A percentile compares a stretch with the other conserved stretches of the same genome.
These are phyloP conservation scores for Aspergillus tamarii DNA, from an alignment of 2,329 filamentous ascomycete species.

Conservation along the genomic window DNA sequence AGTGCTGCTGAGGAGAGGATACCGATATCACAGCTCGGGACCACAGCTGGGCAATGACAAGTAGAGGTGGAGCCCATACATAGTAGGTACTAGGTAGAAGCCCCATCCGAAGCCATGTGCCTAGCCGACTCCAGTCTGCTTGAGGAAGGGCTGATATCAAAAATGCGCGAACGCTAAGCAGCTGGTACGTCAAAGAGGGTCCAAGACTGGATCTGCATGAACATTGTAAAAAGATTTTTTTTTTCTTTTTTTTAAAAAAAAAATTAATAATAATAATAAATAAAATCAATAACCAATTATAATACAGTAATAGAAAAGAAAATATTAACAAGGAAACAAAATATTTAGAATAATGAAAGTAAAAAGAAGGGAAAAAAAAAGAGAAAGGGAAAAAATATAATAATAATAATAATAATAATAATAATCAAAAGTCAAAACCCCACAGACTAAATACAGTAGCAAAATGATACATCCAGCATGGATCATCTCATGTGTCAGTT, in stretches of 20 bases:
- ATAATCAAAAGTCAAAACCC: neutral
- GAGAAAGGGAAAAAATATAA: neutral
- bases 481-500: slow-evolving; percentile 13
- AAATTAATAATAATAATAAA: neutral
- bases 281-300: neutral
- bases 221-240: neutral
- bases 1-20: slow-evolving; percentile 19
- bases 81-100: slow-evolving; percentile 11
- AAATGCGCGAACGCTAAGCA: slow-evolving; percentile 22
- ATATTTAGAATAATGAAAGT: neutral
- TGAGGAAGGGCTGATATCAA: slow-evolving; percentile 13
- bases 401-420: neutral
- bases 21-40: slow-evolving; percentile 29
- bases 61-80: slow-evolving; percentile 29
- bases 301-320: too few relatives aligned
- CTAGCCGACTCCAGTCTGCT: slow-evolving; percentile 12
- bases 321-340: neutral
- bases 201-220: slow-evolving; percentile 2
- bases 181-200: slow-evolving; percentile 15
- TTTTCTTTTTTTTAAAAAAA: too few relatives aligned
- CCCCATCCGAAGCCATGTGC: slow-evolving; percentile 23
- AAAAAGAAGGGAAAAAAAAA: neutral
- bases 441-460: slow-evolving; percentile 7
- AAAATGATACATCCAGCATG: slow-evolving; percentile 10
- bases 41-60: slow-evolving; percentile 31